Evolutionary conservation across 2,329 filamentous ascomycete species (phyloP), one percentile per base, ranked within the genome.

Genomic region (Pestalotiopsis sp.): DNA sequence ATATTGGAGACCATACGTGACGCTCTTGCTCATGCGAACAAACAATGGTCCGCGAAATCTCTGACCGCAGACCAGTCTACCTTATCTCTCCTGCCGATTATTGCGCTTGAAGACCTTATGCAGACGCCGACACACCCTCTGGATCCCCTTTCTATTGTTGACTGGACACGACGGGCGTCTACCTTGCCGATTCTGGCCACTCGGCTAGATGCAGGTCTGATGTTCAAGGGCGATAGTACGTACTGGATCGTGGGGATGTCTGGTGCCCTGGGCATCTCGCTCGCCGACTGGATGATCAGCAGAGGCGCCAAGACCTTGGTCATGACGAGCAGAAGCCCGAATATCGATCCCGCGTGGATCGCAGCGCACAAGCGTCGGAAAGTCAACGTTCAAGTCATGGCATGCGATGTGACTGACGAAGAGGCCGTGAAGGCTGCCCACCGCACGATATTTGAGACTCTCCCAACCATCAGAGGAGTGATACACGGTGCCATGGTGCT

Each of bases 401-500:
- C 69, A 39, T 64, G 70, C 45, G 72, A 74, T 57, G 65, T 73
- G 36, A 72, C 71, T 3, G 27, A 72, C 64, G 64, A 72, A 25
- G 23, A 41, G 12, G 65, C 68, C 25, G 57, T 72, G 12, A 17
- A 27, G 13, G 65, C 36, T 1, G 64, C 66, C 6, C 67, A 72
- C 17, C 3, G 57, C 17, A 66, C 6, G 9, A 75, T 74, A 3
- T 14, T 2, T 20, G 27, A 11, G 1, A 69, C 57, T 0, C 57
- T 73, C 13, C 73, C 74, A 1, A 73, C 72, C 2, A 70, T 76
- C 17, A 62, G 36, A 3, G 74, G 75, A 6, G 70, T 72, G 6
- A 9, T 73, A 1, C 65, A 76, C 2, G 74, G 72, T 11, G 75
- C 74, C 13, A 76, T 76, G 74, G 73, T 77, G 2, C 61, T 77